Percentiles rank a stretch among this genome's conserved stretches.
phyloP scores from a whole-genome alignment of 352 stramenopile species.

The Phytophthora cryptogea region DNA sequence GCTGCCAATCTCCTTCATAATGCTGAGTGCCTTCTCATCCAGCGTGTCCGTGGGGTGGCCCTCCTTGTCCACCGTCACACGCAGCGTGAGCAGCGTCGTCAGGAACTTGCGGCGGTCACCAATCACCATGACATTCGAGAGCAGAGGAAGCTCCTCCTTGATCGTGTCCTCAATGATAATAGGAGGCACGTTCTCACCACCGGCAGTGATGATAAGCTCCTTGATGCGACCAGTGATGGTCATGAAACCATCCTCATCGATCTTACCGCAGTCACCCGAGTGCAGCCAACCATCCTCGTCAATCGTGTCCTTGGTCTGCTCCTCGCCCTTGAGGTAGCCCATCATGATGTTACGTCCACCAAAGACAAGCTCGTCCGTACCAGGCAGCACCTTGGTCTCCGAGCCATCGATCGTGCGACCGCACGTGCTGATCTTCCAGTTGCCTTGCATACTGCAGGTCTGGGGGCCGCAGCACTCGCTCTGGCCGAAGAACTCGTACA shows the following conservation, averaged over 20 bases:
- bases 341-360: slow-evolving; percentile 90
- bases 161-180: slow-evolving; percentile 92
- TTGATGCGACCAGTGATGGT: slow-evolving; percentile 96
- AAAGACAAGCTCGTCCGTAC: slow-evolving; percentile 79
- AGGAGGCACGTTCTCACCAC: slow-evolving; percentile 95
- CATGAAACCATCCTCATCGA: slow-evolving; percentile 93
- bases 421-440: slow-evolving; percentile 91
- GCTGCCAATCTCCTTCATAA: slow-evolving; percentile 70
- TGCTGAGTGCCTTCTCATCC: slow-evolving; percentile 63
- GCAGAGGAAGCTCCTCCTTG: slow-evolving; percentile 84
- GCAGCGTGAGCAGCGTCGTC: slow-evolving; percentile 86
- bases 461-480: slow-evolving; percentile 90
- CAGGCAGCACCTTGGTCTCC: slow-evolving; percentile 57
- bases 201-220: slow-evolving; percentile 95
- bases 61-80: slow-evolving; percentile 79
- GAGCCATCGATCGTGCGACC: slow-evolving; percentile 78
- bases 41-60: slow-evolving; percentile 83
- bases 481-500: slow-evolving; percentile 95
- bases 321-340: slow-evolving; percentile 85
- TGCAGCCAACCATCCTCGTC: slow-evolving; percentile 94
- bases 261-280: slow-evolving; percentile 92
- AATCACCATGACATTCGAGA: slow-evolving; percentile 94
- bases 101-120: slow-evolving; percentile 95
- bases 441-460: slow-evolving; percentile 71
- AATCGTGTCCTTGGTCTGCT: slow-evolving; percentile 89